Percentiles rank a stretch among this genome's conserved stretches.
Conservation (phyloP, 2,329 filamentous ascomycete genomes). For the Aureobasidium sp. region DNA sequence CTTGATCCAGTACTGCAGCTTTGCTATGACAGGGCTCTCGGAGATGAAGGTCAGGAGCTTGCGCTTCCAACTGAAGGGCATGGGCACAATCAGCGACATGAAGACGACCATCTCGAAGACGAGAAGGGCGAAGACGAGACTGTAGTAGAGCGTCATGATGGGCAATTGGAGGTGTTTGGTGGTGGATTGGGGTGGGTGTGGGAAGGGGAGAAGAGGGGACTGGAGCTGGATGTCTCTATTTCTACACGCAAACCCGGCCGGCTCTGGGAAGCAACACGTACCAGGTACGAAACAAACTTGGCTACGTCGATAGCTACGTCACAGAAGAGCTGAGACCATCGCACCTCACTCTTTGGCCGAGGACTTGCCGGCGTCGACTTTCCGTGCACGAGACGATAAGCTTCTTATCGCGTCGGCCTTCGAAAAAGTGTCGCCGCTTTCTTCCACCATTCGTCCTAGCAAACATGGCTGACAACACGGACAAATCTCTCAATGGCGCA, state of each 20-base stretch:
- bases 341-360: neutral
- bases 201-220: neutral
- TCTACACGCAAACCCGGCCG: neutral
- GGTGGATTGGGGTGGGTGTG: neutral
- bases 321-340: neutral
- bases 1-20: slow-evolving; percentile 95
- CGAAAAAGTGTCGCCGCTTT: slow-evolving; percentile 6
- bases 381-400: neutral
- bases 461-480: slow-evolving; percentile 3
- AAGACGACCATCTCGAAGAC: slow-evolving; percentile 79
- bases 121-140: slow-evolving; percentile 69
- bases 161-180: slow-evolving; percentile 21
- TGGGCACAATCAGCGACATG: slow-evolving; percentile 72
- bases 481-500: slow-evolving; percentile 7
- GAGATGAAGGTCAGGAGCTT: slow-evolving; percentile 95
- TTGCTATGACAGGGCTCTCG: slow-evolving; percentile 75
- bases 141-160: slow-evolving; percentile 65
- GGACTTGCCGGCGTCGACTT: neutral
- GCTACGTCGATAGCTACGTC: neutral
- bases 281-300: neutral
- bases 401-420: neutral
- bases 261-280: neutral
- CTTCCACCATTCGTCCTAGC: neutral
- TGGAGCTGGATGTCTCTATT: slow-evolving; percentile 2
- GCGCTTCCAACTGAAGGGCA: slow-evolving; percentile 79